Conservation (phyloP, 2,329 filamentous ascomycete species). For the Ophiocordyceps robertsii region DNA sequence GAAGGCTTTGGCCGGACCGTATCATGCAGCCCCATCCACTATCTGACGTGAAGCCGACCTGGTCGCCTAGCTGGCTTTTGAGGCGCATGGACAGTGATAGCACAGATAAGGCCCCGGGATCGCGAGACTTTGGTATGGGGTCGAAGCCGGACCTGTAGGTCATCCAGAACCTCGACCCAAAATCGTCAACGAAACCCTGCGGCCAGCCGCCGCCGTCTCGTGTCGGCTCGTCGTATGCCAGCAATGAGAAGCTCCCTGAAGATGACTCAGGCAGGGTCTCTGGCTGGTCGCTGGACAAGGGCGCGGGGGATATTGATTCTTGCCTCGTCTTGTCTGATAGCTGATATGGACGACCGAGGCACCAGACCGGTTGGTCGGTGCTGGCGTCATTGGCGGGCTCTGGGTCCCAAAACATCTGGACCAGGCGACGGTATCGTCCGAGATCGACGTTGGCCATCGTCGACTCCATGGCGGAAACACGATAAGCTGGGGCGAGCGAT, state of each 20-base stretch:
- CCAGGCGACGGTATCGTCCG: conserved; percentile 63
- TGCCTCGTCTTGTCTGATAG: conserved; percentile 14
- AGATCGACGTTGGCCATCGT: conserved; percentile 51
- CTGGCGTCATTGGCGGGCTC: conserved; percentile 67
- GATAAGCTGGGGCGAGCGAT: too few species aligned
- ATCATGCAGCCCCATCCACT: conserved; percentile 99
- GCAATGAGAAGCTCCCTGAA: conserved; percentile 36
- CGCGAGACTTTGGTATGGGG: conserved; percentile 64
- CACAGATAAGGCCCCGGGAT: conserved; percentile 54
- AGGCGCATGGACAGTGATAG: conserved; percentile 78
- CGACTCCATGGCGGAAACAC: conserved; percentile 16
- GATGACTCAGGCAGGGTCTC: conserved; percentile 32
- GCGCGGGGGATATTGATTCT: conserved; percentile 7
- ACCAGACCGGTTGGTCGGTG: conserved; percentile 67
- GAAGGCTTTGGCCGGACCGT: conserved; percentile 79
- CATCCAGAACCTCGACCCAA: conserved; percentile 90
- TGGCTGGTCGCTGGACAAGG: conserved; percentile 2
- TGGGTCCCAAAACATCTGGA: conserved; percentile 88
- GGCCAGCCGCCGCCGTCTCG: conserved; percentile 63
- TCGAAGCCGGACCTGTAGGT: conserved; percentile 85
- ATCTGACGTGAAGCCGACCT: conserved; percentile 77
- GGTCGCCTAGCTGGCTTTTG: conserved; percentile 65
- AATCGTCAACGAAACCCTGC: conserved; percentile 72
- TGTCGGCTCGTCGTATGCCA: conserved; percentile 31
- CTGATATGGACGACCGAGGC: conserved; percentile 46